Base-by-base conservation (phyloP, 306 rosid species). In the Begonia loranthoides region DNA sequence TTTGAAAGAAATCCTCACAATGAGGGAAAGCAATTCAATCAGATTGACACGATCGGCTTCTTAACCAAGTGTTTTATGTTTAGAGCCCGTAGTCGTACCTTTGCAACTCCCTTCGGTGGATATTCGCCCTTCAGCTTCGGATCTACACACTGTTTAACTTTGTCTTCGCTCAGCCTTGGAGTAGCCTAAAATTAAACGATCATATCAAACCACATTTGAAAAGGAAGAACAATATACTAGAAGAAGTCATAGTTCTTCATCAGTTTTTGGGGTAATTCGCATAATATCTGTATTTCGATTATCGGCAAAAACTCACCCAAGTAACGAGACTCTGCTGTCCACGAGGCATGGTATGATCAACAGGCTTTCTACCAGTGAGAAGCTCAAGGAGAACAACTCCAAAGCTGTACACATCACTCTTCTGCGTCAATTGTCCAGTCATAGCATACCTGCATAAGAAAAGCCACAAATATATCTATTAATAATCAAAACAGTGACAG, bases 41-140 rank as follows among this genome's bases (percentile, higher is more conserved):
- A n/a, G n/a, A n/a, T n/a, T n/a, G n/a, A 28, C 36, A 28, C 36
- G 36, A 28, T 4, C 36, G 9, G 36, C 36, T 28, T 28, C 36
- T 7, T 28, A 28, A 28, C 36, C 36, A 3, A 7, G 36, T 7
- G 36, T 28, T 7, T 7, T 28, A 28, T 4, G 6, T 28, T 28
- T 28, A 28, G 0, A 28, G 36, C 8, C 5, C 36, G 5, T 28
- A 5, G 36, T 17, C 43, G 49, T 51, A 89, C 97, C 97, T 89
- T 89, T 1, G 97, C 97, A 5, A 89, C 83, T 67, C 97, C 95
- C 76, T 84, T 89, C 10, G 95, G 90, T 50, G 97, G 97, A 66
- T 79, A 89, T 55, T 89, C 96, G 51, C 95, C 94, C 76, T 82
- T 89, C 61, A 89, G 74, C 77, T 83, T 89, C 50, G 97, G 97